A percentile compares a stretch with the other conserved stretches of the same genome.
phyloP scores from a whole-genome alignment of 2,329 filamentous ascomycete genomes.

The Alternaria infectoria region DNA sequence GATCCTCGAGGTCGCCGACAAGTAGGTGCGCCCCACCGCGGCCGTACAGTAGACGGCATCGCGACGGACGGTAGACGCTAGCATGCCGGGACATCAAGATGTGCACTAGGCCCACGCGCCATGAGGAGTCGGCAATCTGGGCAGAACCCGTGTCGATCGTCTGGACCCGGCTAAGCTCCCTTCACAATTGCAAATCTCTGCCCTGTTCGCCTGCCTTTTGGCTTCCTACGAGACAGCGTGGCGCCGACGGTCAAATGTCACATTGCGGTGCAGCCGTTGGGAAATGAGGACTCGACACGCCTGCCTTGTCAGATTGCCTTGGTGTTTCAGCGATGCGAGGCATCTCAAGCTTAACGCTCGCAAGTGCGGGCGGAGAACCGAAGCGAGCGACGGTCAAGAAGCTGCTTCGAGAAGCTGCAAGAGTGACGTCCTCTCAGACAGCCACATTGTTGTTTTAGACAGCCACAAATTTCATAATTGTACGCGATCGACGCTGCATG shows the following conservation, averaged over 20 bases:
- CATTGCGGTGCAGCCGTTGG: not conserved
- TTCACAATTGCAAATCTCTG: slow-evolving; percentile 15
- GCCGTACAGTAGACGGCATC: not conserved
- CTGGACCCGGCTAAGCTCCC: slow-evolving; percentile 12
- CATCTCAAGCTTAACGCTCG: slow-evolving; percentile 2
- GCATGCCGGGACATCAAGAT: not conserved
- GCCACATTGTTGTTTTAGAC: slow-evolving; percentile 20
- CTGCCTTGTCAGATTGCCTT: not conserved
- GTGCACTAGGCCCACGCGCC: slow-evolving; percentile 9
- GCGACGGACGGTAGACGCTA: not conserved
- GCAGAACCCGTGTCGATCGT: slow-evolving; percentile 28
- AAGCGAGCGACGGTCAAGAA: not conserved
- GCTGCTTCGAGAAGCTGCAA: not conserved
- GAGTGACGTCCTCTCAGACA: slow-evolving; percentile 38
- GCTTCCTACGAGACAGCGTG: not conserved
- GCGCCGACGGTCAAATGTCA: slow-evolving; percentile 11
- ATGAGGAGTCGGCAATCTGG: slow-evolving; percentile 27
- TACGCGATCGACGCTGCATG: slow-evolving; percentile 2
- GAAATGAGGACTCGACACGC: slow-evolving; percentile 14
- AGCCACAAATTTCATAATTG: not conserved
- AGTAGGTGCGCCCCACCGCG: slow-evolving; percentile 10
- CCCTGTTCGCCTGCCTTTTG: slow-evolving; percentile 1
- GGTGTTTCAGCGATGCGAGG: not conserved
- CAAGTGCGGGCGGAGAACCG: slow-evolving; percentile 3
- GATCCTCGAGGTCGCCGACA: slow-evolving; percentile 27